phyloP scores from a whole-genome alignment of 345 rosid species.

The Erucastrum elatum region DNA sequence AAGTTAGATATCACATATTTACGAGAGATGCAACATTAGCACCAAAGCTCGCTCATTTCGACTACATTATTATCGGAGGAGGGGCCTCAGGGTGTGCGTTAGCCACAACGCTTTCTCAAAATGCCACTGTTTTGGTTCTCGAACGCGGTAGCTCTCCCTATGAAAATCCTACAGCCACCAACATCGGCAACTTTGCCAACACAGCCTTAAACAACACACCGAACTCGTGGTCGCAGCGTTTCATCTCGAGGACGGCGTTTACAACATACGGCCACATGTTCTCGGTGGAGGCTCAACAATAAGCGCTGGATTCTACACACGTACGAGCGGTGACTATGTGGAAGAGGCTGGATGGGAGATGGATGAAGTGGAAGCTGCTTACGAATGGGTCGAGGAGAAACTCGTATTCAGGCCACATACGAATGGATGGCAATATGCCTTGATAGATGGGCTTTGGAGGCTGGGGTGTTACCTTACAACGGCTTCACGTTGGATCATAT shows the following conservation, averaged over 20 bases:
- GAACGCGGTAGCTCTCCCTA: conserved; percentile 80
- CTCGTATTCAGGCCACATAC: conserved; percentile 50
- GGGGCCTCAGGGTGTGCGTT: conserved; percentile 44
- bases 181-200: conserved; percentile 41
- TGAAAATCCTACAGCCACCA: conserved; percentile 38
- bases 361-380: conserved; percentile 50
- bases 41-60: conserved; percentile 41
- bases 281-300: conserved; percentile 77
- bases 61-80: conserved; percentile 78
- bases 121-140: conserved; percentile 56
- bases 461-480: conserved; percentile 59
- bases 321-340: conserved; percentile 45
- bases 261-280: conserved; percentile 61
- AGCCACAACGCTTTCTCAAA: conserved; percentile 60
- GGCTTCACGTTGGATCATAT: conserved; percentile 64
- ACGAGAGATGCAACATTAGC: conserved; percentile 58
- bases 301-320: conserved; percentile 72
- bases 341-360: conserved; percentile 47
- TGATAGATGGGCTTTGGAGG: conserved; percentile 63
- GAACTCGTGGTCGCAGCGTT: conserved; percentile 53
- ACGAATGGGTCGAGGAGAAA: conserved; percentile 73
- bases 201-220: conserved; percentile 47
- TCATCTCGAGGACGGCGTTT: conserved; percentile 70
- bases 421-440: conserved; percentile 64
- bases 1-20: conserved; percentile 54